These are phyloP conservation scores for Agrocybe praecox DNA, from an alignment of 768 basidiomycete genomes.

Conservation along the genomic window DNA sequence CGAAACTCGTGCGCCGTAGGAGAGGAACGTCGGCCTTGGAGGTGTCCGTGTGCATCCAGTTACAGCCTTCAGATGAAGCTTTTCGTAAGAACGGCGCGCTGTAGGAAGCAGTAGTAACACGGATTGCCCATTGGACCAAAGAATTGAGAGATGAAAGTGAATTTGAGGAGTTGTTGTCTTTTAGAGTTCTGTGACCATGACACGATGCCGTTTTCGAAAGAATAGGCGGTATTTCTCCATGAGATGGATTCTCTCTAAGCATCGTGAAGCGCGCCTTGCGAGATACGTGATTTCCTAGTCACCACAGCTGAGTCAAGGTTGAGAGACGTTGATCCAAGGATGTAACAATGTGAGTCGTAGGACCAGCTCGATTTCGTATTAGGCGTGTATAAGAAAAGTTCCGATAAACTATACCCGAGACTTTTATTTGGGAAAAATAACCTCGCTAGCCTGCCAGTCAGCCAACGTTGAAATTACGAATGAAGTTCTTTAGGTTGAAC, in stretches of 20 bases:
- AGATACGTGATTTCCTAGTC: too few species aligned
- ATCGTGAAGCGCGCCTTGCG: not conserved
- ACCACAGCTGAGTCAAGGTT: too few species aligned
- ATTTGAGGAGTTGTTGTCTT: not conserved
- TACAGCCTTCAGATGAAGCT: not conserved
- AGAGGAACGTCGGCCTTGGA: not conserved
- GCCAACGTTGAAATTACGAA: not conserved
- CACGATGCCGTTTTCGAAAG: not conserved
- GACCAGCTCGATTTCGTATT: too few species aligned
- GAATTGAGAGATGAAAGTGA: constrained; percentile 8
- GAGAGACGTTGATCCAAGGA: too few species aligned
- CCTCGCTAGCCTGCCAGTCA: too few species aligned
- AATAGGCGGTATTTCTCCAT: not conserved
- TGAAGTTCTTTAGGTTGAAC: not conserved
- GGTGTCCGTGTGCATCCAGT: not conserved
- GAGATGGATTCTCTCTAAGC: not conserved
- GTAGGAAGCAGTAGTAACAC: not conserved
- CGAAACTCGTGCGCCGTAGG: not conserved
- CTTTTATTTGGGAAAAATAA: too few species aligned
- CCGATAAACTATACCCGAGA: too few species aligned
- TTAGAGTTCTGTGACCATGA: not conserved
- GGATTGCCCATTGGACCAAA: constrained; percentile 5
- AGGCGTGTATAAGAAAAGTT: too few species aligned
- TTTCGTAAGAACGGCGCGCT: not conserved
- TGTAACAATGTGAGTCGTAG: too few species aligned